Percentiles rank a stretch among this genome's conserved stretches.
phyloP scores from a whole-genome alignment of 2,329 filamentous ascomycete genomes.

The Aureobasidium sp. region DNA sequence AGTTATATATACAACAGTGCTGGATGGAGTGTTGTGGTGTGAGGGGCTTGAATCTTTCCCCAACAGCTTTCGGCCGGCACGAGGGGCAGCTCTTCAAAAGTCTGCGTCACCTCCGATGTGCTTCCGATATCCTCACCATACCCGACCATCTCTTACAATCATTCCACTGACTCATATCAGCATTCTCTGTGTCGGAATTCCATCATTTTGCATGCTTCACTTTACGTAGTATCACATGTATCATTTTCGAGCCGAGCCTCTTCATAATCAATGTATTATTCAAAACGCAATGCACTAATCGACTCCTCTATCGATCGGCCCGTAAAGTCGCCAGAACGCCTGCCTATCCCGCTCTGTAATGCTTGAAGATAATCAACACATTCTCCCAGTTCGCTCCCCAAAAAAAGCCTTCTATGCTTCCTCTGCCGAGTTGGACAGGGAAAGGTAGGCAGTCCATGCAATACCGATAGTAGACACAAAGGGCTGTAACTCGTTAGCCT shows the following conservation, averaged over 20 bases:
- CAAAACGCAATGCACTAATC: neutral
- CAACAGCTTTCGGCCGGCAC: slow-evolving; percentile 6
- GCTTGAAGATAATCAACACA: neutral
- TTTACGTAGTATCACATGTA: neutral
- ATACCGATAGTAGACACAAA: slow-evolving; percentile 96
- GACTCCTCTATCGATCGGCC: neutral
- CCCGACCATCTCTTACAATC: neutral
- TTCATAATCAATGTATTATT: neutral
- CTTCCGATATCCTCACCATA: neutral
- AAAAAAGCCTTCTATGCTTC: slow-evolving; percentile 37
- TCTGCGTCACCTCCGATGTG: slow-evolving; percentile 8
- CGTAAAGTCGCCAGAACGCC: slow-evolving; percentile 4
- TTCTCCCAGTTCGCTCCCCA: neutral
- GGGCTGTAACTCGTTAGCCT: slow-evolving; percentile 47
- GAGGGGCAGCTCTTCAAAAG: slow-evolving; percentile 3
- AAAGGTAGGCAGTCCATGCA: slow-evolving; percentile 95
- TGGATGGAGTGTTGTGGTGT: slow-evolving; percentile 4
- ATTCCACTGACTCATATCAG: neutral
- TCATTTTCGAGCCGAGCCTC: neutral
- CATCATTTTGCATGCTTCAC: neutral
- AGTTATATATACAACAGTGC: slow-evolving; percentile 1
- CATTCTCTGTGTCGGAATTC: neutral
- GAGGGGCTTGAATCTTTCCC: slow-evolving; percentile 9
- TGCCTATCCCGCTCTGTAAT: neutral
- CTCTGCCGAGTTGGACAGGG: slow-evolving; percentile 78